Evolutionary conservation across 2,329 filamentous ascomycete species (phyloP), one percentile per base, ranked within the genome.

Genomic region (Ascocoryne sarcoides): DNA sequence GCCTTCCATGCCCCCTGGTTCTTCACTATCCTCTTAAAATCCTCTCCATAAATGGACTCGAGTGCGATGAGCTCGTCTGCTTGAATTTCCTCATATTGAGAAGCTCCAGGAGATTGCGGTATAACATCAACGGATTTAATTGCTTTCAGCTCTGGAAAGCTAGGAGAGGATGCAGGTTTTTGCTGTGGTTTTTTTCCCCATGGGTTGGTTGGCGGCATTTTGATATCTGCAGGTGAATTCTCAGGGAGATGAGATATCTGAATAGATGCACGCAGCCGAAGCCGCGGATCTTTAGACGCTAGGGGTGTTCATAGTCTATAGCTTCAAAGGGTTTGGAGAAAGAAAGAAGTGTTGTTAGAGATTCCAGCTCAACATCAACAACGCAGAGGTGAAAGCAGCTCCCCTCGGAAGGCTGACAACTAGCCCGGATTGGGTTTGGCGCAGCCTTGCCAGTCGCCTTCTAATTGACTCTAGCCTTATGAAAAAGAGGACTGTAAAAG

Each of bases 11-110:
- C 89, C 51, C 76, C 73, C 32, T 62, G 73, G 45, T 79, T 76
- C 44, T 75, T 74, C 55, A 82, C 76, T 54, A 87, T 75, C 59
- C 82, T 78, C 52, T 82, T 71, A 57, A 87, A 95, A 58, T 95
- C 89, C 44, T 94, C 86, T 51, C 81, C 82, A 58, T 92, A 96
- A 36, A 96, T 93, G 31, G 90, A 84, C 55, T 83, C 74, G 44
- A 96, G 70, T 32, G 80, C 90, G 59, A 92, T 76, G 42, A 94
- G 71, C 65, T 96, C 92, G 59, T 95, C 84, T 55, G 83, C 72
- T 65, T 96, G 92, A 23, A 84, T 78, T 64, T 93, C 83, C 49
- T 80, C 76, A 65, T 95, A 94, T 57, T 88, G 68, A 12, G 73
- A 72, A 37, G 63, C 57, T 32, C 59, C 57, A 10, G 43, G 66